Base-by-base conservation (phyloP, 2,329 filamentous ascomycete genomes). In the Sclerotinia glacialis region DNA sequence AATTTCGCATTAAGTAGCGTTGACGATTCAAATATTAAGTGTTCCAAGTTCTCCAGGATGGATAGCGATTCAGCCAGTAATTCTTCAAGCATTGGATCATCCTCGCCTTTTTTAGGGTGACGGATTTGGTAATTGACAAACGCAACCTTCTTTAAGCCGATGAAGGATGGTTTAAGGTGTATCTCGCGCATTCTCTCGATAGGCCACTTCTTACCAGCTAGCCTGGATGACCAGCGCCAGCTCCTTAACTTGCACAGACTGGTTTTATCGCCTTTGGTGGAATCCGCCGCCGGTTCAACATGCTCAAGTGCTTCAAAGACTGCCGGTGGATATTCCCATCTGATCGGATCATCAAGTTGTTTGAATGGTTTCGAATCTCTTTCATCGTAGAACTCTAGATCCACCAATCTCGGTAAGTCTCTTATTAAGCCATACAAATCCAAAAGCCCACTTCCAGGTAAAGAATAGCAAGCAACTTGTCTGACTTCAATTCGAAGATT, bases 11-110 rank as follows among this genome's bases (percentile, higher is more conserved):
- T 90, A 67, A 92, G 83, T 44, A 91, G 81, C 3, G 87, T 89
- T 53, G 89, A 96, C 9, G 89, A 89, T 73, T 93, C 87, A 70
- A 97, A 88, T 1, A 87, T 81, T 14, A 97, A 79, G 65, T 88
- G 84, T 65, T 83, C 83, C 8, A 98, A 80, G 1, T 83, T 78
- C 0, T 87, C 84, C 11, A 97, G 81, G 46, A 83, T 78, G 61
- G 81, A 79, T 1, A 79, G 78, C 12, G 83, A 78, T 40, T 80
- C 78, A 18, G 77, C 76, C 60, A 82, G 74, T 42, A 77, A 34
- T 71, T 78, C 71, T 74, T 79, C 72, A 74, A 80, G 73, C 74
- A 80, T 72, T 77, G 77, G 72, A 42, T 76, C 73, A 61, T 73
- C 72, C 46, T 75, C 71, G 40, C 74, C 72, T 40, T 76, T 75